These are phyloP conservation scores for Chrysoporthe puriensis DNA, from an alignment of 2,329 filamentous ascomycete species.

Conservation along the genomic window DNA sequence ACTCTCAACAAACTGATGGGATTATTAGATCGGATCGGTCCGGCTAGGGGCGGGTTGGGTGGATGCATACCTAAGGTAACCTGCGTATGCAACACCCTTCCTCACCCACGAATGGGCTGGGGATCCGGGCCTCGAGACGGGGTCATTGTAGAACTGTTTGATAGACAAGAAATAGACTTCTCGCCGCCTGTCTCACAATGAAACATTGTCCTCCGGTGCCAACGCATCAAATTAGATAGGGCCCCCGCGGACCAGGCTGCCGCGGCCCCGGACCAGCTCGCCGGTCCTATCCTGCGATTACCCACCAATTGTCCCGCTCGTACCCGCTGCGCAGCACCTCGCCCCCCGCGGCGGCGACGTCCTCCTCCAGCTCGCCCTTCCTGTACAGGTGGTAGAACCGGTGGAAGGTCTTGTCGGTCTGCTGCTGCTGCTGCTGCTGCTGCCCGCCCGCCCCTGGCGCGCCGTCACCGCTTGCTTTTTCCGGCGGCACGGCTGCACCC, in stretches of 20 bases:
- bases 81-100: too few species aligned
- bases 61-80: too few species aligned
- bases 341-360: slow-evolving; percentile 76
- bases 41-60: not conserved
- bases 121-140: too few species aligned
- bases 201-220: not conserved
- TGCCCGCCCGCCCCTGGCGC: slow-evolving; percentile 14
- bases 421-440: slow-evolving; percentile 10
- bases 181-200: not conserved
- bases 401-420: slow-evolving; percentile 67
- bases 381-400: slow-evolving; percentile 94
- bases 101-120: too few species aligned
- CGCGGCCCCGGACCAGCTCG: too few species aligned
- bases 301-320: slow-evolving; percentile 99
- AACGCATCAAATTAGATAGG: not conserved
- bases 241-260: not conserved
- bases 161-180: not conserved
- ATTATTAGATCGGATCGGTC: not conserved
- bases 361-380: slow-evolving; percentile 82
- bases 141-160: too few species aligned
- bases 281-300: slow-evolving; percentile 53
- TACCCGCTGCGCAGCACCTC: slow-evolving; percentile 80
- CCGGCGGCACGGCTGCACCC: slow-evolving; percentile 6
- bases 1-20: not conserved
- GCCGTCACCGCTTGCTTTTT: slow-evolving; percentile 7